Conservation (phyloP, 805 yeast genomes). For the Candida golubevii region DNA sequence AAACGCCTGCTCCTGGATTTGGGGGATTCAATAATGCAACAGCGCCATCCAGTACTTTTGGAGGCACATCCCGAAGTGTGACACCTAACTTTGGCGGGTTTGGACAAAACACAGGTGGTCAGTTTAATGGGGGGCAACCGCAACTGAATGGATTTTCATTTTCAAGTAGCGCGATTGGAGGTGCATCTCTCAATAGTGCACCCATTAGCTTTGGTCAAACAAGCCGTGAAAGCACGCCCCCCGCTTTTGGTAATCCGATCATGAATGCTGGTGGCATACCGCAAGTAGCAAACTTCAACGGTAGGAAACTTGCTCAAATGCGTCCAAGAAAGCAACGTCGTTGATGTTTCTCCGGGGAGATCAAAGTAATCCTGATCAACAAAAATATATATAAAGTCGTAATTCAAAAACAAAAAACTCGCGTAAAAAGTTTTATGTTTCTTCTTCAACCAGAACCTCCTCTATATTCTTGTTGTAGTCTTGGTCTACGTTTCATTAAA, state of each 20-base stretch:
- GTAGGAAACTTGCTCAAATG: conserved; percentile 33
- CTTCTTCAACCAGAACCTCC: too few relatives aligned
- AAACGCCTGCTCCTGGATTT: background rate
- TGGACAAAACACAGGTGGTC: conserved; percentile 3
- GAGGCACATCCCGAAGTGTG: conserved; percentile 8
- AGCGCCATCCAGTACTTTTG: conserved; percentile 7
- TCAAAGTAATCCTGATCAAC: too few relatives aligned
- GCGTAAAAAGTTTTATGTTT: too few relatives aligned
- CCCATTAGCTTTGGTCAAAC: conserved; percentile 16
- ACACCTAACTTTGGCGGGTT: conserved; percentile 7
- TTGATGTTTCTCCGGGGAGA: too few relatives aligned
- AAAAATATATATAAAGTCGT: too few relatives aligned
- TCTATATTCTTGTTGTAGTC: too few relatives aligned
- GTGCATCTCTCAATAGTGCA: conserved; percentile 11
- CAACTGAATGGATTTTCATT: conserved; percentile 12
- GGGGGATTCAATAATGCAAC: conserved; percentile 4
- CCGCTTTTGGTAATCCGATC: conserved; percentile 15
- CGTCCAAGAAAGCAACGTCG: conserved; percentile 23
- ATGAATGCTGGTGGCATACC: conserved; percentile 15
- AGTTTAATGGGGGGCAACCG: conserved; percentile 2
- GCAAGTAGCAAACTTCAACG: conserved; percentile 17
- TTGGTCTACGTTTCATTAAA: too few relatives aligned
- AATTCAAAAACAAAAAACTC: too few relatives aligned
- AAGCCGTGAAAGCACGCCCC: conserved; percentile 16
- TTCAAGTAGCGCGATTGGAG: conserved; percentile 8